Evolutionary conservation across 2,329 filamentous ascomycete species (phyloP).

Genomic region (Hymenoscyphus fructigenus): DNA sequence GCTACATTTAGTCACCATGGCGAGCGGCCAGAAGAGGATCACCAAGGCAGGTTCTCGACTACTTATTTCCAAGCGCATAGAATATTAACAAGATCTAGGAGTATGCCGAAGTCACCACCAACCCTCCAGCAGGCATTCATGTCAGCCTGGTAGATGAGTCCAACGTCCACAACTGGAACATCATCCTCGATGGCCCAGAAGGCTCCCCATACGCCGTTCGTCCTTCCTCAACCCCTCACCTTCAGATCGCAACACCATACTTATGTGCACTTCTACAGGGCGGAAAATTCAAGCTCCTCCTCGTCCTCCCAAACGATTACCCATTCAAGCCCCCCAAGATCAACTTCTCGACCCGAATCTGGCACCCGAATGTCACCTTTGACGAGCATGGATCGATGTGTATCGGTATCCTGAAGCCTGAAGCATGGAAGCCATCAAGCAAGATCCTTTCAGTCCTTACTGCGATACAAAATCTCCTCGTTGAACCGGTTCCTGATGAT

Average conservation of each 20-base stretch:
- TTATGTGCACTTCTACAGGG: constrained; percentile 42
- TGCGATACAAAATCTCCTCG: constrained; percentile 62
- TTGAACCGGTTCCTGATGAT: constrained; percentile 69
- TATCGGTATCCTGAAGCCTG: constrained; percentile 66
- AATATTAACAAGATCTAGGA: constrained; percentile 46
- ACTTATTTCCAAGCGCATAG: not conserved
- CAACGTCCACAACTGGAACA: constrained; percentile 67
- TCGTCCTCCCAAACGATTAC: constrained; percentile 68
- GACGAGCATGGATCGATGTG: constrained; percentile 75
- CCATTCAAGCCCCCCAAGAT: constrained; percentile 72
- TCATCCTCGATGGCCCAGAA: constrained; percentile 64
- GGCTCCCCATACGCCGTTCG: constrained; percentile 64
- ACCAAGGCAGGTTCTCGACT: constrained; percentile 23
- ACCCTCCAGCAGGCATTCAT: constrained; percentile 55
- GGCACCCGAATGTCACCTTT: constrained; percentile 74
- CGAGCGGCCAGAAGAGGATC: constrained; percentile 33
- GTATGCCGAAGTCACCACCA: constrained; percentile 54
- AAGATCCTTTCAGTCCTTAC: constrained; percentile 65
- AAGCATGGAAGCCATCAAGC: constrained; percentile 73
- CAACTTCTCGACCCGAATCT: constrained; percentile 71
- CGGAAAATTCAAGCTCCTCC: constrained; percentile 64
- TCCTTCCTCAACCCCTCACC: constrained; percentile 14
- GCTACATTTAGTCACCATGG: constrained; percentile 22
- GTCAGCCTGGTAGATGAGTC: constrained; percentile 59
- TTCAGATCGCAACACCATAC: not conserved